Evolutionary conservation across 441 rosid species (phyloP), one percentile per base, ranked within the genome.

Genomic region (Gossypium trilobum): DNA sequence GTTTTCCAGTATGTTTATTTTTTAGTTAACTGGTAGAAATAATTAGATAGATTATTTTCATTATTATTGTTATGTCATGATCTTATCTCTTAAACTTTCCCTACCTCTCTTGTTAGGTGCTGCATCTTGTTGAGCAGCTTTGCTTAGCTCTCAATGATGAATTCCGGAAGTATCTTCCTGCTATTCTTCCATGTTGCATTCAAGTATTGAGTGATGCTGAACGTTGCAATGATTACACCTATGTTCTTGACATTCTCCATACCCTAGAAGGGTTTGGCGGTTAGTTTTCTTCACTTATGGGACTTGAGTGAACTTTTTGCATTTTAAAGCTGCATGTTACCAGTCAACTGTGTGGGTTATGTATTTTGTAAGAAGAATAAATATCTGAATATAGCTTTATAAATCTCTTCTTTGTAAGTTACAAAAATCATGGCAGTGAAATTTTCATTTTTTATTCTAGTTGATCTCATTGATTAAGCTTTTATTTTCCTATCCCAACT

Each of bases 101-200:
- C 58, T 75, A 39, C 60, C 71, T 25, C 66, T 60, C 22, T 68
- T 77, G 33, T 69, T 84, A 93, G 99, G 97, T 96, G 78, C 79
- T 96, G 83, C 97, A 96, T 86, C 89, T 96, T 33, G 97, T 96
- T 78, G 96, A 93, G 80, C 99, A 96, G 84, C 97, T 96, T 78
- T 93, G 99, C 84, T 81, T 96, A 86, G 99, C 97, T 78, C 97
- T 93, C 73, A 96, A 96, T 82, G 98, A 96, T 87, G 99, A 93
- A 85, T 96, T 96, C 79, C 87, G 98, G 76, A 87, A 82, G 58
- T 88, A 93, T 83, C 97, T 96, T 83, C 98, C 99, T 51, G 93
- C 82, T 80, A 93, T 96, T 78, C 93, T 96, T 78, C 99, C 98
- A 68, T 87, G 89, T 75, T 96, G 97, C 82, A 91, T 96, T 85